Evolutionary conservation across 352 stramenopile genomes (phyloP).

Genomic region (Phytopythium oedochilum): DNA sequence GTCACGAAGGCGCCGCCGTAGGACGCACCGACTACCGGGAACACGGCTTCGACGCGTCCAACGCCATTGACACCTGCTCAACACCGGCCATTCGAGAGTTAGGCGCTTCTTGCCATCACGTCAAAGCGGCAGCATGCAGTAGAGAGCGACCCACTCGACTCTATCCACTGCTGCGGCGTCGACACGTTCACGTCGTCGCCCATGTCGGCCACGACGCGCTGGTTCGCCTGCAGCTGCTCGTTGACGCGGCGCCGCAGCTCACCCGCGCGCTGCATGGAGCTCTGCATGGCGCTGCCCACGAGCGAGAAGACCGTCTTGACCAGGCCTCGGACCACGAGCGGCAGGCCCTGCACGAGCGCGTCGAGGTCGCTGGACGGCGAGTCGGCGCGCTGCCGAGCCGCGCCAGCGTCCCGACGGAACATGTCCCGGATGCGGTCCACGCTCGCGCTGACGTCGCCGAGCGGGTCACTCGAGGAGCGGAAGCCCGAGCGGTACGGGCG

Average conservation of each 20-base stretch:
- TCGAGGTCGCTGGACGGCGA: constrained; percentile 26
- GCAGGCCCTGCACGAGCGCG: constrained; percentile 50
- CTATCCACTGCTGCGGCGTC: constrained; percentile 63
- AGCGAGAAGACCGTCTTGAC: constrained; percentile 71
- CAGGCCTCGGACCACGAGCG: constrained; percentile 48
- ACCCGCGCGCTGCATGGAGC: constrained; percentile 51
- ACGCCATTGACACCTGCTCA: constrained; percentile 60
- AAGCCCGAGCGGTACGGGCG: constrained; percentile 35
- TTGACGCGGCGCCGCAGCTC: constrained; percentile 51
- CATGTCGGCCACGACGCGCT: constrained; percentile 42
- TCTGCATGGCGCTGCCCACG: constrained; percentile 51
- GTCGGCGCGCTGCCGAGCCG: neutral
- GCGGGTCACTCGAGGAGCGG: constrained; percentile 24
- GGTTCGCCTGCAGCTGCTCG: constrained; percentile 48
- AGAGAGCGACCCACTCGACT: constrained; percentile 66
- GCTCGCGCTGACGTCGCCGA: constrained; percentile 33
- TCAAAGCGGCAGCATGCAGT: too few species aligned
- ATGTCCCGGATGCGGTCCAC: constrained; percentile 45
- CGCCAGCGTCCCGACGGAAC: constrained; percentile 25
- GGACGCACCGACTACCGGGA: constrained; percentile 35
- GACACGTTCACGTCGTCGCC: constrained; percentile 43
- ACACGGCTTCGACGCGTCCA: constrained; percentile 60
- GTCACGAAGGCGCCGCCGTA: constrained; percentile 40
- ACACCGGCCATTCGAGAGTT: too few species aligned
- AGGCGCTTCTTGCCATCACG: too few species aligned